A percentile compares a stretch with the other conserved stretches of the same genome.
phyloP scores from a whole-genome alignment of 139 green algal genomes.

The Trebouxia sp. region DNA sequence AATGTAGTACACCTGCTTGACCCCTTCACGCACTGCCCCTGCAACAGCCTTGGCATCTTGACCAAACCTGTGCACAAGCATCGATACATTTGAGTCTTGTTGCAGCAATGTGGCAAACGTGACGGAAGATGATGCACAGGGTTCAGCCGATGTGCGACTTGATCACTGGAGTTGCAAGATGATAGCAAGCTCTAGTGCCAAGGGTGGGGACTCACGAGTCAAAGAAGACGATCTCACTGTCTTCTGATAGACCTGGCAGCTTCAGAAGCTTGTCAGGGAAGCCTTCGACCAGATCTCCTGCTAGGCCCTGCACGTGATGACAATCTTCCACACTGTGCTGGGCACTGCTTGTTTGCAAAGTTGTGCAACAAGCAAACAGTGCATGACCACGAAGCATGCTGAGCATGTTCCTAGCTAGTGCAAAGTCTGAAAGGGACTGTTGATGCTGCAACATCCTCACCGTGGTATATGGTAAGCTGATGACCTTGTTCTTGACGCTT shows the following conservation, averaged over 20 bases:
- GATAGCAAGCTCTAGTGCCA: not conserved
- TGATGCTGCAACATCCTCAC: not conserved
- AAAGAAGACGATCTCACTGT: constrained; percentile 44
- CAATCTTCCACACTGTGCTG: not conserved
- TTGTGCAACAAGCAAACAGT: not conserved
- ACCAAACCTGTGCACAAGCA: constrained; percentile 32
- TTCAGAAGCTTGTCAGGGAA: constrained; percentile 48
- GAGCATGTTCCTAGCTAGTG: not conserved
- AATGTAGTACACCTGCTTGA: constrained; percentile 49
- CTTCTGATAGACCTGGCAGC: constrained; percentile 37
- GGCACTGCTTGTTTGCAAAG: not conserved
- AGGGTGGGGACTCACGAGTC: constrained; percentile 33
- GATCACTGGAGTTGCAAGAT: no score
- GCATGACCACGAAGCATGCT: not conserved
- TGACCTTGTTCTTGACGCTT: constrained; percentile 31
- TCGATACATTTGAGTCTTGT: not conserved
- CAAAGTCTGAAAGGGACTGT: not conserved
- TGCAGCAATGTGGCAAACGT: not conserved
- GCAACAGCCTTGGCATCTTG: constrained; percentile 32
- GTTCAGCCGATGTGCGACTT: no score
- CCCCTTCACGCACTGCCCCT: constrained; percentile 24
- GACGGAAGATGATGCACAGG: not conserved
- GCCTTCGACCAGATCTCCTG: constrained; percentile 32
- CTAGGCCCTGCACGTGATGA: constrained; percentile 18
- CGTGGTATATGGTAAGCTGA: constrained; percentile 38